phyloP scores from a whole-genome alignment of 2,329 filamentous ascomycete genomes.

The Davidsoniella australis region DNA sequence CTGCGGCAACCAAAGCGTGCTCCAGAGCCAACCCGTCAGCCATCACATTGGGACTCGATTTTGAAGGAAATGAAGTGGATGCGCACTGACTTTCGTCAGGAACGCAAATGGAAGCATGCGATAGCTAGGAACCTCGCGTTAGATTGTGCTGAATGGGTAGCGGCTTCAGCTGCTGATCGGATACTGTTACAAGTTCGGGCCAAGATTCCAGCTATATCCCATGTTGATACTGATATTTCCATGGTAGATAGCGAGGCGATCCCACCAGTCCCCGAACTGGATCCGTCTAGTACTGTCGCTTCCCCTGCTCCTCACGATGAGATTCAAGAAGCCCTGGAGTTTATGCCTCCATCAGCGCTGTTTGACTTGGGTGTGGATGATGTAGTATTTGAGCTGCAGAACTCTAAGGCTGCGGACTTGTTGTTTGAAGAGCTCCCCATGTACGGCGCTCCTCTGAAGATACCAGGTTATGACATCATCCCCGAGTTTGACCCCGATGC shows the following conservation, averaged over 20 bases:
- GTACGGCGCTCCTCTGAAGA: slow-evolving; percentile 48
- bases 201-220: slow-evolving; percentile 24
- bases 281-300: slow-evolving; percentile 3
- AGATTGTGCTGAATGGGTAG: slow-evolving; percentile 71
- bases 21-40: slow-evolving; percentile 59
- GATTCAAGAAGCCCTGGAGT: slow-evolving; percentile 23
- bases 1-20: slow-evolving; percentile 74
- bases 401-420: slow-evolving; percentile 57
- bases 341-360: slow-evolving; percentile 55
- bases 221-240: slow-evolving; percentile 15
- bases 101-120: slow-evolving; percentile 82
- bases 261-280: slow-evolving; percentile 20
- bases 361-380: slow-evolving; percentile 72
- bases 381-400: slow-evolving; percentile 60
- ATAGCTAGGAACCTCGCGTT: slow-evolving; percentile 64
- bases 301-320: slow-evolving; percentile 21
- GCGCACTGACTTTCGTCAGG: slow-evolving; percentile 87
- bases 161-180: slow-evolving; percentile 44
- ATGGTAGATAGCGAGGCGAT: slow-evolving; percentile 25
- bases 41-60: slow-evolving; percentile 71
- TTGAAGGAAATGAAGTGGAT: slow-evolving; percentile 95
- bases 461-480: slow-evolving; percentile 39
- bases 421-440: slow-evolving; percentile 67
- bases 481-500: slow-evolving; percentile 48
- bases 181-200: slow-evolving; percentile 51